Evolutionary conservation across 306 rosid species (phyloP).

Genomic region (Mimosa pudica): DNA sequence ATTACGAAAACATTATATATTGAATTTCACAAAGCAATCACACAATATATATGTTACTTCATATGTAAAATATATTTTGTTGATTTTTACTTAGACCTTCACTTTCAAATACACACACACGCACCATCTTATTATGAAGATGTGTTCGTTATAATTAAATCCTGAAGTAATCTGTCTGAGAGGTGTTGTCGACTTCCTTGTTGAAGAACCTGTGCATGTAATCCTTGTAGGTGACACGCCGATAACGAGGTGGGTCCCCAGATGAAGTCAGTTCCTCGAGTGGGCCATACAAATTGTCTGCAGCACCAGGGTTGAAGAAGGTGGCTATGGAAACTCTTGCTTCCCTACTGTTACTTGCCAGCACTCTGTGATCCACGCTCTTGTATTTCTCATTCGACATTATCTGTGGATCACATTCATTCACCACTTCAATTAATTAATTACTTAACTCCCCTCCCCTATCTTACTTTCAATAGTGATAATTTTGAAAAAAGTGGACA

Average conservation of each 20-base stretch:
- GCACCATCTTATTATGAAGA: too few relatives aligned
- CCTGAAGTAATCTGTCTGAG: constrained; percentile 41
- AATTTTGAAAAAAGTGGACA: too few relatives aligned
- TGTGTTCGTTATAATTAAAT: not conserved
- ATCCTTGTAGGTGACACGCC: constrained; percentile 1
- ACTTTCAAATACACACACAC: too few relatives aligned
- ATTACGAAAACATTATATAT: too few relatives aligned
- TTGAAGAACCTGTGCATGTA: not conserved
- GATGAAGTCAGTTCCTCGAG: not conserved
- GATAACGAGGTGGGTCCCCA: not conserved
- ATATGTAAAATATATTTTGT: too few relatives aligned
- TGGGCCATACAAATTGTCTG: not conserved
- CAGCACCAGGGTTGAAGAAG: not conserved
- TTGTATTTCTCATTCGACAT: not conserved
- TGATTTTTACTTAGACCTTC: not conserved
- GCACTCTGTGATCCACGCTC: constrained; percentile 4
- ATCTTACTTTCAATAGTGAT: too few relatives aligned
- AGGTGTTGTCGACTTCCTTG: not conserved
- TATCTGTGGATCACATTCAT: not conserved
- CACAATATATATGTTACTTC: not conserved
- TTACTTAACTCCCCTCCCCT: too few relatives aligned
- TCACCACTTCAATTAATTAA: not conserved
- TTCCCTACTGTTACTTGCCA: not conserved
- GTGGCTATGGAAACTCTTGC: constrained; percentile 5
- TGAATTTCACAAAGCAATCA: not conserved